phyloP scores from a whole-genome alignment of 192 early-diverging fungal genomes.

The Backusella macrospora region DNA sequence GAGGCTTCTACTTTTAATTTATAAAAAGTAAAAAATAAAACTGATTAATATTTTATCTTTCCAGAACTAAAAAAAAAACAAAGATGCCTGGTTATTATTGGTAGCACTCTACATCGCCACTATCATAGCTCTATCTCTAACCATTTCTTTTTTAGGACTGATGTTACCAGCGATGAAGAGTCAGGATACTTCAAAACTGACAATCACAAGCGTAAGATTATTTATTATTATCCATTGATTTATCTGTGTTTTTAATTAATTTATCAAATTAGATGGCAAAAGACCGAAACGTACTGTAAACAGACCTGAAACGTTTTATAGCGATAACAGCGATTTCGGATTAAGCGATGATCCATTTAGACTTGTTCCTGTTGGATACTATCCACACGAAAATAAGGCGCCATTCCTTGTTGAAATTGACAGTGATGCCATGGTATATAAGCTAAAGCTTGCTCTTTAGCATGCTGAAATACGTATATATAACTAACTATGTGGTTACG shows the following conservation, averaged over 20 bases:
- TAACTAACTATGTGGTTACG: background rate
- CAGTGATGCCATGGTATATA: slow-evolving; percentile 53
- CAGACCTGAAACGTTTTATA: slow-evolving; percentile 23
- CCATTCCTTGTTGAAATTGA: slow-evolving; percentile 57
- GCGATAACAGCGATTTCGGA: slow-evolving; percentile 26
- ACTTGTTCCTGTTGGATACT: slow-evolving; percentile 53
- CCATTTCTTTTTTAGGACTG: background rate
- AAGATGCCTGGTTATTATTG: slow-evolving; percentile 19
- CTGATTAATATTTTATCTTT: background rate
- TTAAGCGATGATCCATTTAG: slow-evolving; percentile 59
- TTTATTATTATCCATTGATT: background rate
- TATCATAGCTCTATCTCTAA: background rate
- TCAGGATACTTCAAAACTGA: slow-evolving; percentile 42
- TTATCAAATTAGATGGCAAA: background rate
- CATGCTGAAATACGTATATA: background rate
- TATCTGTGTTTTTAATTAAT: background rate
- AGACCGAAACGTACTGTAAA: slow-evolving; percentile 33
- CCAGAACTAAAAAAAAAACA: slow-evolving; percentile 2
- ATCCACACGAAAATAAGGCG: slow-evolving; percentile 44
- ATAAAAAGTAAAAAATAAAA: slow-evolving; percentile 20
- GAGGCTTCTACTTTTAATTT: slow-evolving; percentile 7
- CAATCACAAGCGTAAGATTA: background rate
- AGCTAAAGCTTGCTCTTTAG: background rate
- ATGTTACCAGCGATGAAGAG: background rate
- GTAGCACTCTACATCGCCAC: background rate